These are phyloP conservation scores for Aulographum hederae DNA, from an alignment of 2,329 filamentous ascomycete species.

Conservation along the genomic window DNA sequence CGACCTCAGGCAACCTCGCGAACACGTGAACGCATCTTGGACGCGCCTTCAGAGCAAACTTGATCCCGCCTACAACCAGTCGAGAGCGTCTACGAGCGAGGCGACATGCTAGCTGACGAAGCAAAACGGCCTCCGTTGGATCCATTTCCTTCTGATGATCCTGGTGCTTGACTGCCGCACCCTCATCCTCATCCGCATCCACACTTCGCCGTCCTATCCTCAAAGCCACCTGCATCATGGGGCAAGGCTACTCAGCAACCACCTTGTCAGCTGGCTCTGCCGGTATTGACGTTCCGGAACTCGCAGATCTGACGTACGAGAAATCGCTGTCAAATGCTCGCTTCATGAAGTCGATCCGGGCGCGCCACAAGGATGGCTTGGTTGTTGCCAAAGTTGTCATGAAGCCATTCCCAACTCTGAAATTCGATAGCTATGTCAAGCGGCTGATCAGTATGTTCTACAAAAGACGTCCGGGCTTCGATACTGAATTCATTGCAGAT, in stretches of 20 bases:
- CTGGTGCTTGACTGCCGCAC: too few species aligned
- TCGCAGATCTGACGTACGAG: constrained; percentile 81
- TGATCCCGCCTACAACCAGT: too few species aligned
- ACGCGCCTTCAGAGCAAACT: too few species aligned
- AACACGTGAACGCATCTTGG: too few species aligned
- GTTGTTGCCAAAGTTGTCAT: constrained; percentile 90
- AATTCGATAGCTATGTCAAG: constrained; percentile 61
- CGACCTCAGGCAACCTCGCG: too few species aligned
- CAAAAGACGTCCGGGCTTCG: not conserved
- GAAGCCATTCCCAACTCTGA: constrained; percentile 73
- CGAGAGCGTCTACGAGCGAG: too few species aligned
- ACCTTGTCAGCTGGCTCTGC: constrained; percentile 82
- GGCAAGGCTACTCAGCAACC: constrained; percentile 88
- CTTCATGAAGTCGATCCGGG: constrained; percentile 93
- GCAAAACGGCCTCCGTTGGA: too few species aligned
- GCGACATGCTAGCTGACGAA: too few species aligned
- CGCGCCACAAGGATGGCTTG: constrained; percentile 73
- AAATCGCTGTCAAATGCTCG: constrained; percentile 78
- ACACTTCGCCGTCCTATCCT: not conserved
- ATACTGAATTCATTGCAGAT: constrained; percentile 28
- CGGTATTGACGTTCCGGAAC: constrained; percentile 83
- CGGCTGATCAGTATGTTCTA: constrained; percentile 49
- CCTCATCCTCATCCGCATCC: too few species aligned
- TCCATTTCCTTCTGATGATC: too few species aligned
- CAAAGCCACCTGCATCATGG: constrained; percentile 41